Evolutionary conservation across 2,329 filamentous ascomycete species (phyloP), one percentile per base, ranked within the genome.

Genomic region (Plenodomus lindquistii): DNA sequence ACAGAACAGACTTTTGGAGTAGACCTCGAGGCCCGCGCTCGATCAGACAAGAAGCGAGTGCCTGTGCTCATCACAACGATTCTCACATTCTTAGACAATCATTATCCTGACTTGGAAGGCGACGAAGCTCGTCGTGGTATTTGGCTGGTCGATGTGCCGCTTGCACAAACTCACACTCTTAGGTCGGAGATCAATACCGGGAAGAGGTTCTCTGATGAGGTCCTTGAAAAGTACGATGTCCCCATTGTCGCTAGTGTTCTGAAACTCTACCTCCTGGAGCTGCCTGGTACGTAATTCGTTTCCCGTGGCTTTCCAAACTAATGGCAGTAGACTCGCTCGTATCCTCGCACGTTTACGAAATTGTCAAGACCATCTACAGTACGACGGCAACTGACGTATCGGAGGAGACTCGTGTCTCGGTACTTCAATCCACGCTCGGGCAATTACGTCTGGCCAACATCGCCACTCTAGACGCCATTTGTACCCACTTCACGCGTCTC

Each of bases 271-370:
- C 84, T 99, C 36, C 83, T 97, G 57, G 94, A 99, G 76, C 82
- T 99, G 48, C 94, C 94, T 66, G 89, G 90, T 95, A 80, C 67
- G 87, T 37, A 21, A 42, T 19, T 10, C 36, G 46, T 38, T 42
- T 15, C 22, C 37, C 17, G 13, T 9, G 15, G 8, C 21, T 27
- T 16, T 42, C 57, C 41, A 54, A 19, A 44, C 64, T 71, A 48
- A 71, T 21, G 13, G 10, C 38, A 27, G 18, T 38, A 94, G 94
- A 99, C 74, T 97, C 94, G n/a, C 82, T 99, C 54, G 93, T 99
- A 53, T 97, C 94, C 47, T 96, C 91, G 35, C 93, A 97, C 71
- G 91, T 99, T 49, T 99, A 99, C 73, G 95, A 99, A 76, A 97
- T 99, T 67, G 87, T 99, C 70, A 92, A 96, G 76, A 97, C 91